Percentiles rank a stretch among this genome's conserved stretches.
Conservation (phyloP, 2,329 filamentous ascomycete genomes). For the Penicillium sp. region DNA sequence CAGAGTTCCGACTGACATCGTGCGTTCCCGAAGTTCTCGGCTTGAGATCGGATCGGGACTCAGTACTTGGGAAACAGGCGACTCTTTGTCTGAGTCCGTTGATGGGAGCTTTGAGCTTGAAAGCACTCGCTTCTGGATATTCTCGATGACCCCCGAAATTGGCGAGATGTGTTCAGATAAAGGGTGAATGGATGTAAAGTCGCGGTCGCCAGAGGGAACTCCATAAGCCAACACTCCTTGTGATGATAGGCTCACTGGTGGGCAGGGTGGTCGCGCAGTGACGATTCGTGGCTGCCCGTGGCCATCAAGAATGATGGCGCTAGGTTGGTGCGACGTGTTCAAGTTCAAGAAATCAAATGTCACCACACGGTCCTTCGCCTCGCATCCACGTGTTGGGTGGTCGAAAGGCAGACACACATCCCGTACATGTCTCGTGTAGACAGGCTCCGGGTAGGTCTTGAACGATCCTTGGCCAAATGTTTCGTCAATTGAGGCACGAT, state of each 20-base stretch:
- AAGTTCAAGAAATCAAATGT: constrained; percentile 64
- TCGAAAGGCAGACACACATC: constrained; percentile 52
- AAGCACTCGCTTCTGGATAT: constrained; percentile 33
- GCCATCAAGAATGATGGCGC: constrained; percentile 57
- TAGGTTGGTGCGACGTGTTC: constrained; percentile 52
- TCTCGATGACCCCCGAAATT: constrained; percentile 36
- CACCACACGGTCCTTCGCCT: constrained; percentile 56
- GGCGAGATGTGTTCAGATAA: constrained; percentile 32
- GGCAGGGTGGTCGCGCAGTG: constrained; percentile 49
- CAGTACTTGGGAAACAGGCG: constrained; percentile 8
- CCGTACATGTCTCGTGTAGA: constrained; percentile 52
- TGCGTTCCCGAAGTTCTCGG: constrained; percentile 44
- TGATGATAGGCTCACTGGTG: constrained; percentile 45
- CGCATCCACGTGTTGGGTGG: constrained; percentile 47
- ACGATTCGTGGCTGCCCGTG: constrained; percentile 56
- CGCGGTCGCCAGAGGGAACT: constrained; percentile 29
- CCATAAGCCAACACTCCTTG: constrained; percentile 42
- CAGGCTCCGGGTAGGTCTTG: constrained; percentile 46
- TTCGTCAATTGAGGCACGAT: constrained; percentile 44
- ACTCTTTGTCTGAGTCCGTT: constrained; percentile 13
- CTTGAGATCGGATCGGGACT: constrained; percentile 38
- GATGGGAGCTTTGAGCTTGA: constrained; percentile 21
- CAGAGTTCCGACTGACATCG: constrained; percentile 35
- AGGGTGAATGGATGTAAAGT: constrained; percentile 40
- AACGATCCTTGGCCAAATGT: constrained; percentile 46